Evolutionary conservation across 2,329 filamentous ascomycete species (phyloP).

Genomic region (Xylariaceae sp.): DNA sequence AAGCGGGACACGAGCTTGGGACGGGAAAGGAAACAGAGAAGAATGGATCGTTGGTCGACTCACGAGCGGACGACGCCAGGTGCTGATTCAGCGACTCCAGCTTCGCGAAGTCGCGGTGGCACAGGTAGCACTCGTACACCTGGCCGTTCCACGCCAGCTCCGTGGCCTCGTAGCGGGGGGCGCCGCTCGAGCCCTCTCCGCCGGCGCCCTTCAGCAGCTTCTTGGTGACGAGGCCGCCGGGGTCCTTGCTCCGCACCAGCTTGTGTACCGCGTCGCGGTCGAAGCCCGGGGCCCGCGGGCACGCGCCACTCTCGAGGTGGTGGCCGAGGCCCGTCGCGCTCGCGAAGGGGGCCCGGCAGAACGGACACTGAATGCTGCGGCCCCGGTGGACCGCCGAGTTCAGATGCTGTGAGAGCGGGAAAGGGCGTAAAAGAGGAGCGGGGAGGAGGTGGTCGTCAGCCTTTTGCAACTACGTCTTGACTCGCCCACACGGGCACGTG

Average conservation of each 20-base stretch:
- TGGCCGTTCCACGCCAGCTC: conserved; percentile 5
- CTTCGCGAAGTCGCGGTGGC: conserved; percentile 5
- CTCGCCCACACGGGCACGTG: not conserved
- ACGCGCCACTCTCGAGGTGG: conserved; percentile 50
- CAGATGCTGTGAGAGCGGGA: conserved; percentile 38
- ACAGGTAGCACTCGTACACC: conserved; percentile 13
- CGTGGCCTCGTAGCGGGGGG: conserved; percentile 8
- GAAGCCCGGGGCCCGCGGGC: conserved; percentile 30
- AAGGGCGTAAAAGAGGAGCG: too few species aligned
- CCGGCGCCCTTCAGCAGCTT: conserved; percentile 31
- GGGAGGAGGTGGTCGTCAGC: too few species aligned
- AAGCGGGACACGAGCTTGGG: not conserved
- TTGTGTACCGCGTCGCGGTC: conserved; percentile 39
- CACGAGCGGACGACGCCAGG: conserved; percentile 44
- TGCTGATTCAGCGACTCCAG: conserved; percentile 39
- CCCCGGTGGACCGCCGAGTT: conserved; percentile 44
- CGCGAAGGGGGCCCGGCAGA: conserved; percentile 39
- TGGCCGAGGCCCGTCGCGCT: conserved; percentile 47
- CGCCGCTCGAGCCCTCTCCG: conserved; percentile 4
- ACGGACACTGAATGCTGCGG: conserved; percentile 41
- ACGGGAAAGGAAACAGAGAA: not conserved
- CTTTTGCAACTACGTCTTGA: too few species aligned
- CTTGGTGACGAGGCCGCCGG: conserved; percentile 40
- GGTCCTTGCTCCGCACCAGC: conserved; percentile 38
- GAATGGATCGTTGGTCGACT: conserved; percentile 15